Conservation (phyloP, 805 yeast genomes). For the Candida orba region DNA sequence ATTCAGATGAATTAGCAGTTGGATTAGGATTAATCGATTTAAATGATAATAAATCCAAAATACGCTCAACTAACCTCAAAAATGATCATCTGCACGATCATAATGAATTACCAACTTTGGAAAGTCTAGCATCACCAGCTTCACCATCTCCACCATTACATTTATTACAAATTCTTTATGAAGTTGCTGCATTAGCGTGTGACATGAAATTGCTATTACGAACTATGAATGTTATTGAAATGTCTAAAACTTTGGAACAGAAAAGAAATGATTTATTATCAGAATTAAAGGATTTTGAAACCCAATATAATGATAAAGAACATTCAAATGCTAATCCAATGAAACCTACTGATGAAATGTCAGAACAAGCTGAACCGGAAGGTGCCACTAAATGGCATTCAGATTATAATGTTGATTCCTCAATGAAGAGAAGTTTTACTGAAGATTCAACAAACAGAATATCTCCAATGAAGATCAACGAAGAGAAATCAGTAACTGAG, state of each 20-base stretch:
- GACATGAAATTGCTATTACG: slow-evolving; percentile 59
- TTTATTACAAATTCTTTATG: slow-evolving; percentile 52
- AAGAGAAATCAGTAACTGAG: too few relatives aligned
- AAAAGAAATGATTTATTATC: slow-evolving; percentile 20
- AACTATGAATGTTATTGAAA: slow-evolving; percentile 45
- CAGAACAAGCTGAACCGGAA: too few relatives aligned
- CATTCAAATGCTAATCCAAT: not conserved
- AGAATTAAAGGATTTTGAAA: slow-evolving; percentile 12
- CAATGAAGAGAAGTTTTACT: too few relatives aligned
- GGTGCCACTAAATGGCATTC: too few relatives aligned
- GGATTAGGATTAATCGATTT: slow-evolving; percentile 22
- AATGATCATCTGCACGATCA: slow-evolving; percentile 19
- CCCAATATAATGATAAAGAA: not conserved
- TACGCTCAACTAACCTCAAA: not conserved
- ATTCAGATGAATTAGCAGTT: slow-evolving; percentile 21
- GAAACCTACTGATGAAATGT: not conserved
- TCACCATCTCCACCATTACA: slow-evolving; percentile 49
- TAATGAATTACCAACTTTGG: slow-evolving; percentile 38
- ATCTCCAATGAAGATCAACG: too few relatives aligned
- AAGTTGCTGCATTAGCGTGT: slow-evolving; percentile 51
- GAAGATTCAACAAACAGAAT: too few relatives aligned
- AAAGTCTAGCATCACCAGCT: slow-evolving; percentile 47
- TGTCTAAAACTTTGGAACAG: slow-evolving; percentile 33
- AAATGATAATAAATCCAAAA: not conserved
- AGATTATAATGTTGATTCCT: too few relatives aligned